These are phyloP conservation scores for Pichia phayaonensis DNA, from an alignment of 805 yeast species.

Conservation along the genomic window DNA sequence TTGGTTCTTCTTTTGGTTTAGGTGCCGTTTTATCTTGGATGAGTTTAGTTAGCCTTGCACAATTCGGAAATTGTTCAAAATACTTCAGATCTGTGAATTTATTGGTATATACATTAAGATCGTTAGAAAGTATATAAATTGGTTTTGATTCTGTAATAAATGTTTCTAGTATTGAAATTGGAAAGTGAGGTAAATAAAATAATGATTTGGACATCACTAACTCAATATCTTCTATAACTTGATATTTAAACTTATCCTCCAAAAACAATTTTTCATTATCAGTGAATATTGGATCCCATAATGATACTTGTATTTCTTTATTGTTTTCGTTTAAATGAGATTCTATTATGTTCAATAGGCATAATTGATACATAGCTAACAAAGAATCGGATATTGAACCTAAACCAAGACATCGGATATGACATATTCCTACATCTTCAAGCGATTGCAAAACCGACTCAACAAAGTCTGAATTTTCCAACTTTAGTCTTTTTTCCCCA, in stretches of 20 bases:
- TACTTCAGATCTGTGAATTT: constrained; percentile 23
- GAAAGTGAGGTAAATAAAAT: constrained; percentile 30
- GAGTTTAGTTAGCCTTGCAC: constrained; percentile 20
- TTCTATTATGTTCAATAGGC: constrained; percentile 16
- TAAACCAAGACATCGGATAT: constrained; percentile 26
- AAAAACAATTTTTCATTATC: constrained; percentile 18
- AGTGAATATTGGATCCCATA: constrained; percentile 29
- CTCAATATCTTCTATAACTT: constrained; percentile 12
- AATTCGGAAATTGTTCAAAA: constrained; percentile 22
- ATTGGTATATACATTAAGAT: constrained; percentile 22
- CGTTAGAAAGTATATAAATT: constrained; percentile 24
- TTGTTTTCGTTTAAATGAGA: constrained; percentile 6
- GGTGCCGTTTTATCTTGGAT: background rate
- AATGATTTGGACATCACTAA: constrained; percentile 4
- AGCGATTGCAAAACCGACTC: background rate
- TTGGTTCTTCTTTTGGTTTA: background rate
- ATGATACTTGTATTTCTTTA: constrained; percentile 9
- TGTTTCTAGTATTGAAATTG: constrained; percentile 24
- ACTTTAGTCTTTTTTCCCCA: background rate
- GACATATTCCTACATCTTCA: constrained; percentile 1
- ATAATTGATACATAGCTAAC: constrained; percentile 24
- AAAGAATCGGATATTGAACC: constrained; percentile 21
- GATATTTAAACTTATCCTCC: constrained; percentile 7
- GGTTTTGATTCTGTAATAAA: constrained; percentile 19
- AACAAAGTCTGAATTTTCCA: background rate